Percentiles rank a stretch among this genome's conserved stretches.
Evolutionary conservation across 306 rosid species (phyloP).

Genomic region (Luffa aegyptiaca): DNA sequence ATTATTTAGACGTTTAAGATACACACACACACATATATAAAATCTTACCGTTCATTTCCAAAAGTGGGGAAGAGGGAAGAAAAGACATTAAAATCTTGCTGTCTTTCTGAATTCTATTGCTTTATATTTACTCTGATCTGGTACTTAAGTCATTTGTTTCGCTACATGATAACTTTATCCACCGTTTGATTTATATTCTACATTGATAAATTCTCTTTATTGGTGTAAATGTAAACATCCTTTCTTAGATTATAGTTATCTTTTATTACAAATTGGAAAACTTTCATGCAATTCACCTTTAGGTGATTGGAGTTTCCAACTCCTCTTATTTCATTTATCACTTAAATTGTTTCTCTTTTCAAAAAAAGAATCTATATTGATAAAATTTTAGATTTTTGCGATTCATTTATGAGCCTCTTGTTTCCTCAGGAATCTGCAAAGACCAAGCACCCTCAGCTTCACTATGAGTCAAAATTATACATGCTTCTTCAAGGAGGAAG

Average conservation of each 20-base stretch:
- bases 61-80: not conserved
- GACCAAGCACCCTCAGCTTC: conserved; percentile 99
- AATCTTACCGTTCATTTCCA: not conserved
- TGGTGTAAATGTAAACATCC: too few species aligned
- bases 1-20: not conserved
- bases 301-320: too few species aligned
- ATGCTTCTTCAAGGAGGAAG: conserved; percentile 99
- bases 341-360: too few species aligned
- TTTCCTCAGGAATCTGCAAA: conserved; percentile 66
- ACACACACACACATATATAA: not conserved
- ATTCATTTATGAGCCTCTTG: not conserved
- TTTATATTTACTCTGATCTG: not conserved
- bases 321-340: too few species aligned
- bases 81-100: not conserved
- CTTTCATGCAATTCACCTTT: too few species aligned
- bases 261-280: too few species aligned
- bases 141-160: not conserved
- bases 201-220: not conserved
- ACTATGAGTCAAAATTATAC: conserved; percentile 92
- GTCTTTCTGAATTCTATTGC: not conserved
- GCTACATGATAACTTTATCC: not conserved
- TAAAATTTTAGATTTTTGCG: not conserved
- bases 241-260: too few species aligned
- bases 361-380: not conserved
- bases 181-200: not conserved